phyloP scores from a whole-genome alignment of 495 filamentous ascomycete species.

The Aspergillus taichungensis region DNA sequence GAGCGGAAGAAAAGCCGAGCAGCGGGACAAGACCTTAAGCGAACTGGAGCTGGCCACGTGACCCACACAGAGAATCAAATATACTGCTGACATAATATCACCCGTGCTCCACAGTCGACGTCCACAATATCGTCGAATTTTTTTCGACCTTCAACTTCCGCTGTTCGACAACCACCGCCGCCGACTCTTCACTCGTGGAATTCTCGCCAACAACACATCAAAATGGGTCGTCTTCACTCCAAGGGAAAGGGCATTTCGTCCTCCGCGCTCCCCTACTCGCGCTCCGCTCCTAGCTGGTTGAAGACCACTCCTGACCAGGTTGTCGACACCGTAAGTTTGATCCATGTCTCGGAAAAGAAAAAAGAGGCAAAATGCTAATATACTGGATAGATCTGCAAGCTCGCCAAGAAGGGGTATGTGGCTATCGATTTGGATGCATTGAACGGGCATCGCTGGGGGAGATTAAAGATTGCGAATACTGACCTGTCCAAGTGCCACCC shows the following conservation, averaged over 20 bases:
- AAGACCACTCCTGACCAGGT: conserved; percentile 84
- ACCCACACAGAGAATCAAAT: conserved; percentile 7
- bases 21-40: conserved; percentile 3
- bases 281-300: conserved; percentile 82
- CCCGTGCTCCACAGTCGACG: conserved; percentile 12
- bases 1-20: not conserved
- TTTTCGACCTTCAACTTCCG: conserved; percentile 14
- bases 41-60: conserved; percentile 17
- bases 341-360: too few species aligned
- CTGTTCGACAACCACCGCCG: conserved; percentile 32
- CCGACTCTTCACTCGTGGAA: conserved; percentile 20
- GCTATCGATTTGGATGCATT: conserved; percentile 27
- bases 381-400: conserved; percentile 97
- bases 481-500: conserved; percentile 54
- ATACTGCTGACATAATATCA: not conserved
- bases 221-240: conserved; percentile 97
- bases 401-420: conserved; percentile 70
- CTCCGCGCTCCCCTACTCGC: conserved; percentile 93
- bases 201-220: conserved; percentile 27
- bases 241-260: conserved; percentile 98
- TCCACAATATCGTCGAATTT: conserved; percentile 1
- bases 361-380: not conserved
- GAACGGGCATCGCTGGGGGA: conserved; percentile 64
- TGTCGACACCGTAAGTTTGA: conserved; percentile 44
- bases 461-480: not conserved